Evolutionary conservation across 371 early-diverging fungal genomes (phyloP).

Genomic region (Parasitella parasitica): DNA sequence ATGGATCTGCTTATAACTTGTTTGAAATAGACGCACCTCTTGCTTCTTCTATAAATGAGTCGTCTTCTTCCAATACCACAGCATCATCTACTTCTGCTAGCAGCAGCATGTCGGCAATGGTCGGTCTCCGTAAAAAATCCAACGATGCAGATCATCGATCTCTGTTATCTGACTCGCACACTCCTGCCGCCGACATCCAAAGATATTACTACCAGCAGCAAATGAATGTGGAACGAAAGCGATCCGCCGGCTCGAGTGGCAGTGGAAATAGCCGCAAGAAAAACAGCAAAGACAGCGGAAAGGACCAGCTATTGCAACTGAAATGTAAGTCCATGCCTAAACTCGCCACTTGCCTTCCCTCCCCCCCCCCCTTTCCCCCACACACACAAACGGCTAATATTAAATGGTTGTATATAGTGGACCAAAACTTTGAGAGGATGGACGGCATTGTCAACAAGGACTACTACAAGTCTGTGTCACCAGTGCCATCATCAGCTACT

Average conservation of each 20-base stretch:
- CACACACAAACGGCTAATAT: too few species aligned
- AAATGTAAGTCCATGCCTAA: conserved; percentile 10
- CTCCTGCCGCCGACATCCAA: conserved; percentile 22
- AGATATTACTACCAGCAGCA: conserved; percentile 15
- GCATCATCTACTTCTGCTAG: conserved; percentile 3
- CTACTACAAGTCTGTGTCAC: conserved; percentile 23
- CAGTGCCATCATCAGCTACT: conserved; percentile 1
- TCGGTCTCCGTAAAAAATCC: conserved; percentile 27
- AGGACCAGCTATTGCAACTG: conserved; percentile 10
- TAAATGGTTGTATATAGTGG: conserved; percentile 30
- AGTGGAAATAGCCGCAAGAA: conserved; percentile 6
- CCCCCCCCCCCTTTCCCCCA: too few species aligned
- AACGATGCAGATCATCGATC: conserved; percentile 17
- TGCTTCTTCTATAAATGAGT: too few species aligned
- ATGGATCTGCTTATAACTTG: neutral
- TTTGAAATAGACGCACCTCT: neutral
- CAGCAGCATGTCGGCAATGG: neutral
- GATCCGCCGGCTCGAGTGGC: conserved; percentile 11
- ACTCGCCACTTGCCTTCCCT: too few species aligned
- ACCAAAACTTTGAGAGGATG: conserved; percentile 51
- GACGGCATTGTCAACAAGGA: conserved; percentile 54
- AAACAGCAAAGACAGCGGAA: conserved; percentile 6
- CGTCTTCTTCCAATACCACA: conserved; percentile 4
- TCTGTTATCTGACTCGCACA: neutral
- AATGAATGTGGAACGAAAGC: conserved; percentile 23